Base-by-base conservation (phyloP, 352 stramenopile genomes). In the Globisporangium middletonii region DNA sequence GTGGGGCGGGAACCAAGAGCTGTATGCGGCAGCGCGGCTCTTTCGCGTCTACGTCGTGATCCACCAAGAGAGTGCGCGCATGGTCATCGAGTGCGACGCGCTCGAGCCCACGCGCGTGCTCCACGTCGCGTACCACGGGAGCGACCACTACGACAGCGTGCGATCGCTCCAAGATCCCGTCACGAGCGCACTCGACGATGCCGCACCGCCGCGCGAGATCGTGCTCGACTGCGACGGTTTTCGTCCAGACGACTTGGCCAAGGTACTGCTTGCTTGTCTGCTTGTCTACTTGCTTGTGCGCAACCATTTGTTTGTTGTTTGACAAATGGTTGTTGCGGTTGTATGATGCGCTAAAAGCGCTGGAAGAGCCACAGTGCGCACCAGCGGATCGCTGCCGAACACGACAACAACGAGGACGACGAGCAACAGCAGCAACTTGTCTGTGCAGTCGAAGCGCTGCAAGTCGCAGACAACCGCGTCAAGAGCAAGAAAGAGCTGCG, bases 141-240 rank as follows among this genome's bases (percentile, higher is more conserved):
- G 73, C 51, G 82, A 94, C 55, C 84, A 94, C 67, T 92, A 91
- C 60, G 84, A 94, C 65, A 94, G 84, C 51, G 72, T 94, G 23
- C 79, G 78, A 13, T 60, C 70, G 19, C 54, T 88, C 7, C 67
- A 64, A 15, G 77, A 90, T 35, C 48, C 48, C n/a, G 19, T 16
- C 2, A 37, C 11, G 13, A 44, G 50, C 13, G 63, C 72, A 30
- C 37, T 72, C 23, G 66, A 71, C 30, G 65, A 69, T 35, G 67
- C 70, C 6, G 47, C 38, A 4, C 38, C 76, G 28, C 83, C 83
- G 5, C 30, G 67, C 45, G 62, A 69, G 26, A 86, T 94, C 46
- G 63, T 68, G 45, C 61, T 92, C 2, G 68, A 84, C 48, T 73
- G 73, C 57, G 76, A 89, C 44, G 75, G 77, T 7, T 86, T 86